phyloP scores from a whole-genome alignment of 2,329 filamentous ascomycete genomes.

The Knufia fluminis region DNA sequence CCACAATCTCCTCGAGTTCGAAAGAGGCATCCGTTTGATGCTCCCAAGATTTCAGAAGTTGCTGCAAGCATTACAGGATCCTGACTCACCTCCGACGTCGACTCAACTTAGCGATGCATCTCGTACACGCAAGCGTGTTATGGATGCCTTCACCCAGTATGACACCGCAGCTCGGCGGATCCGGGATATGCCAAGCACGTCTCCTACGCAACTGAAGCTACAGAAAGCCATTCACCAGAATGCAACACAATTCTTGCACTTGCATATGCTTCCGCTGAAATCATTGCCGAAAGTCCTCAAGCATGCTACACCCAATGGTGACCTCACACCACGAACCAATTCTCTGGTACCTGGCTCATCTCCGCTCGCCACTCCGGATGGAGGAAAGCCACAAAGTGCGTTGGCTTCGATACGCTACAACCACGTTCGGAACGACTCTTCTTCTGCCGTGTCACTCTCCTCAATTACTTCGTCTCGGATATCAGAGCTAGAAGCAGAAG shows the following conservation, averaged over 20 bases:
- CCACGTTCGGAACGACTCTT: conserved; percentile 40
- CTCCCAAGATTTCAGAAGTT: conserved; percentile 77
- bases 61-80: conserved; percentile 63
- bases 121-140: conserved; percentile 80
- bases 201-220: conserved; percentile 60
- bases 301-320: conserved; percentile 48
- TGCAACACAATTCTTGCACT: conserved; percentile 72
- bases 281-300: conserved; percentile 59
- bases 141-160: conserved; percentile 83
- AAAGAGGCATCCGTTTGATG: conserved; percentile 72
- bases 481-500: conserved; percentile 67
- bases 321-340: conserved; percentile 10
- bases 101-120: conserved; percentile 74
- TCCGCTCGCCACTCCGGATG: conserved; percentile 18
- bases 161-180: conserved; percentile 72
- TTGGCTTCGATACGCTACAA: conserved; percentile 53
- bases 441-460: conserved; percentile 44
- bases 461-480: conserved; percentile 40
- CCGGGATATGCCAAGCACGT: conserved; percentile 66
- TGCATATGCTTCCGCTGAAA: conserved; percentile 84
- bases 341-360: conserved; percentile 15
- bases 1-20: conserved; percentile 75
- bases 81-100: conserved; percentile 53
- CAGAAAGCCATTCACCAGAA: conserved; percentile 77
- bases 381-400: conserved; percentile 30